Percentiles rank a stretch among this genome's conserved stretches.
phyloP scores from a whole-genome alignment of 2,329 filamentous ascomycete genomes.

The Cladobotryum protrusum region DNA sequence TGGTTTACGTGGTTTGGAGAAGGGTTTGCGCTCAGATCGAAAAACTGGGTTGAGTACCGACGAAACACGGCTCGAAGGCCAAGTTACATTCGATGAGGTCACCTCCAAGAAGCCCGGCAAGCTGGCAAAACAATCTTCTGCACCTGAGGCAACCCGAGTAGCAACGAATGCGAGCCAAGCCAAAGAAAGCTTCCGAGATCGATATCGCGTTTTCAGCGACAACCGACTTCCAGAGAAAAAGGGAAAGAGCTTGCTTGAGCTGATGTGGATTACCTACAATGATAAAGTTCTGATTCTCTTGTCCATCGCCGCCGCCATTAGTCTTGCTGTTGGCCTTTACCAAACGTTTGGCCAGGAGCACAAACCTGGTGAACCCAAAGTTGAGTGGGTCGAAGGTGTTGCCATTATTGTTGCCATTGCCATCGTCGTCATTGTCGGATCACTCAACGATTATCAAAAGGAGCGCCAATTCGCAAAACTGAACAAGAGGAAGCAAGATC shows the following conservation, averaged over 20 bases:
- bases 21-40: constrained; percentile 67
- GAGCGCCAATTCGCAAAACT: constrained; percentile 72
- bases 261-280: constrained; percentile 80
- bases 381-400: constrained; percentile 78
- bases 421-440: constrained; percentile 71
- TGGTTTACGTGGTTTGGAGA: constrained; percentile 70
- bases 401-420: constrained; percentile 75
- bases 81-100: constrained; percentile 67
- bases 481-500: constrained; percentile 74
- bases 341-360: constrained; percentile 62
- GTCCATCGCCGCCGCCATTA: constrained; percentile 64
- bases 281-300: constrained; percentile 74
- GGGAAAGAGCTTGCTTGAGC: constrained; percentile 62
- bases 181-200: constrained; percentile 37
- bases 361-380: constrained; percentile 42
- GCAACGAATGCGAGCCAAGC: neutral
- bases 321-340: constrained; percentile 68
- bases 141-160: neutral
- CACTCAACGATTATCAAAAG: constrained; percentile 74
- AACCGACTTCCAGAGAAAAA: constrained; percentile 70
- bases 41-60: constrained; percentile 70
- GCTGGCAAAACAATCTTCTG: constrained; percentile 22
- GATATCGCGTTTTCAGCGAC: constrained; percentile 64
- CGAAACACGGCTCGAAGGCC: constrained; percentile 59
- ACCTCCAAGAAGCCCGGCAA: constrained; percentile 35